phyloP scores from a whole-genome alignment of 495 filamentous ascomycete species.

The Aspergillus haitiensis region DNA sequence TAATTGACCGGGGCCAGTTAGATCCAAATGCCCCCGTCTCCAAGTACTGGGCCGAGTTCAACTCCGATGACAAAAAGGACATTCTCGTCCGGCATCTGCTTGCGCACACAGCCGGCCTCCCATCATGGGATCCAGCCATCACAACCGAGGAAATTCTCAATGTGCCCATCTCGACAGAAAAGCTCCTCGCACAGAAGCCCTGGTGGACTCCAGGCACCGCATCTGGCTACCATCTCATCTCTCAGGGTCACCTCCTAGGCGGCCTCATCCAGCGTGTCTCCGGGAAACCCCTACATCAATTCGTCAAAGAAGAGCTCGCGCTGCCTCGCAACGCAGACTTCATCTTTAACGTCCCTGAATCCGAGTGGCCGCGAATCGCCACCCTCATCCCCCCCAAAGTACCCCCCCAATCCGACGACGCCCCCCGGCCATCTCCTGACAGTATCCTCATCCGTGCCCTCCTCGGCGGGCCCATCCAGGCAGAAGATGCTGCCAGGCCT shows the following conservation, averaged over 20 bases:
- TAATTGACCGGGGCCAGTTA: slow-evolving; percentile 43
- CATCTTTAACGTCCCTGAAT: slow-evolving; percentile 35
- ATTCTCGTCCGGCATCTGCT: slow-evolving; percentile 44
- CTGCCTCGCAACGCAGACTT: slow-evolving; percentile 43
- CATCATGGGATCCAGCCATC: slow-evolving; percentile 37
- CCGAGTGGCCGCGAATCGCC: slow-evolving; percentile 34
- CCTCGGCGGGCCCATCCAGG: slow-evolving; percentile 13
- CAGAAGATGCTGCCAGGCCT: slow-evolving; percentile 11
- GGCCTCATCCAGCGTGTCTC: slow-evolving; percentile 41
- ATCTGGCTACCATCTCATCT: slow-evolving; percentile 41
- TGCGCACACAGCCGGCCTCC: slow-evolving; percentile 39
- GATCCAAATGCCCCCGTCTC: slow-evolving; percentile 39
- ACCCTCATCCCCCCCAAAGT: slow-evolving; percentile 25
- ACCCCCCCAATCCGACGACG: background rate
- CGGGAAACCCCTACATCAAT: slow-evolving; percentile 40
- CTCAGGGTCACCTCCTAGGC: slow-evolving; percentile 42
- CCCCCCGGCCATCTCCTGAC: slow-evolving; percentile 10
- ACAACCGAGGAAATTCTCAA: slow-evolving; percentile 34
- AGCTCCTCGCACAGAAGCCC: slow-evolving; percentile 40
- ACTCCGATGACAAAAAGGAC: slow-evolving; percentile 40
- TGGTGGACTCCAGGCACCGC: slow-evolving; percentile 47
- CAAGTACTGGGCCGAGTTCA: slow-evolving; percentile 51
- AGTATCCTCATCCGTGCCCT: slow-evolving; percentile 22
- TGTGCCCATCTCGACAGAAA: slow-evolving; percentile 26
- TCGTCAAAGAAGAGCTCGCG: slow-evolving; percentile 43